Evolutionary conservation across 345 rosid species (phyloP).

Genomic region (Boechera stricta): DNA sequence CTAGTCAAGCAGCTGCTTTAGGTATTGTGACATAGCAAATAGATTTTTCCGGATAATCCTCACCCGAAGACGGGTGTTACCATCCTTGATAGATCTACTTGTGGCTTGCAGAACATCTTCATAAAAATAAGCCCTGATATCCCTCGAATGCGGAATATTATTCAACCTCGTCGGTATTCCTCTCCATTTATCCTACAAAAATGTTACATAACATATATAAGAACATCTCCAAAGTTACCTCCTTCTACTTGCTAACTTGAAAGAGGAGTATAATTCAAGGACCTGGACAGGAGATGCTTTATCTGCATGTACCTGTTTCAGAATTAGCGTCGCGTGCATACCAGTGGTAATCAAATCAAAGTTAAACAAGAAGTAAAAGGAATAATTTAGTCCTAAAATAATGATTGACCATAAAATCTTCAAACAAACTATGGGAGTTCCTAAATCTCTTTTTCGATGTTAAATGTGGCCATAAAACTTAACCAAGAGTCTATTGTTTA

Average conservation of each 20-base stretch:
- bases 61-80: conserved; percentile 79
- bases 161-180: conserved; percentile 95
- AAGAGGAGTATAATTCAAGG: conserved; percentile 8
- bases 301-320: conserved; percentile 44
- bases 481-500: neutral
- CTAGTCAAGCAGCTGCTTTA: conserved; percentile 3
- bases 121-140: conserved; percentile 86
- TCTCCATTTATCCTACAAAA: conserved; percentile 79
- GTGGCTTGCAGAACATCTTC: conserved; percentile 86
- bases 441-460: neutral
- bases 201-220: conserved; percentile 46
- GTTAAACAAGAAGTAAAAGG: conserved; percentile 14
- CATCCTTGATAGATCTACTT: conserved; percentile 70
- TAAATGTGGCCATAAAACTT: neutral
- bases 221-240: conserved; percentile 2
- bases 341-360: conserved; percentile 26
- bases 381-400: conserved; percentile 6
- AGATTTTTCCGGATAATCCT: conserved; percentile 13
- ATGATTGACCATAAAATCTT: neutral
- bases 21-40: conserved; percentile 4
- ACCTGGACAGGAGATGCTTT: conserved; percentile 58
- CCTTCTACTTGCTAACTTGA: conserved; percentile 14
- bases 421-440: neutral
- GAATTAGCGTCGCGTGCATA: conserved; percentile 39
- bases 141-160: conserved; percentile 94